A percentile compares a stretch with the other conserved stretches of the same genome.
Conservation (phyloP, 495 filamentous ascomycete species). For the Cladorrhinum samala region DNA sequence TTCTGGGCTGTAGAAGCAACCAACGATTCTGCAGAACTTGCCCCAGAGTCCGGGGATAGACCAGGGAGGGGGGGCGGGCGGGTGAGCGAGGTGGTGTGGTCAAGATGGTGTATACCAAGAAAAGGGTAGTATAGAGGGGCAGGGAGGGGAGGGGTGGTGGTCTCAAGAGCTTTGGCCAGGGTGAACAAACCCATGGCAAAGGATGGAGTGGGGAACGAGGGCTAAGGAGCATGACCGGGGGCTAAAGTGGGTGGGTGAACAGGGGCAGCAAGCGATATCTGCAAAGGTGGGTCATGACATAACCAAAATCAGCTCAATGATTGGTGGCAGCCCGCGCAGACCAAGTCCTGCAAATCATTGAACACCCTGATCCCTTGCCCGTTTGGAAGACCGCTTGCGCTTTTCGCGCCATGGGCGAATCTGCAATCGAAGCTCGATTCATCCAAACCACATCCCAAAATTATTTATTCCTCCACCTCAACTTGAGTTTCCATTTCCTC, state of each 20-base stretch:
- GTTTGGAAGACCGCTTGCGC: neutral
- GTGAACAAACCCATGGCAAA: too few relatives aligned
- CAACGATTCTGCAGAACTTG: conserved; percentile 1
- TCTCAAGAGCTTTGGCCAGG: too few relatives aligned
- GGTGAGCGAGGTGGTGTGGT: neutral
- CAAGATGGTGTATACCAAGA: conserved; percentile 24
- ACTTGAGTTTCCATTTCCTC: too few relatives aligned
- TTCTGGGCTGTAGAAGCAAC: too few relatives aligned
- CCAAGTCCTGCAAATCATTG: conserved; percentile 24
- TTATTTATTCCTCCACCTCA: neutral
- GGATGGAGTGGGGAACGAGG: neutral
- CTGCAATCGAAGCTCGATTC: neutral
- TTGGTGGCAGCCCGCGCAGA: neutral
- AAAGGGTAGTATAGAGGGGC: conserved; percentile 8
- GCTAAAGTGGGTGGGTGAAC: neutral
- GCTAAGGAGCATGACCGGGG: conserved; percentile 10
- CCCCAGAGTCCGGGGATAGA: conserved; percentile 20
- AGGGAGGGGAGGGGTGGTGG: conserved; percentile 13
- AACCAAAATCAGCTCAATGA: neutral
- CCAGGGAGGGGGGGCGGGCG: conserved; percentile 9
- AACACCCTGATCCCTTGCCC: conserved; percentile 13
- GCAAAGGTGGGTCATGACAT: neutral
- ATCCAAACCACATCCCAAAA: neutral
- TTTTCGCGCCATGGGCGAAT: neutral
- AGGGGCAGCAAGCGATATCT: neutral